Base-by-base conservation (phyloP, 2,329 filamentous ascomycete species). In the Trichoderma gracile region DNA sequence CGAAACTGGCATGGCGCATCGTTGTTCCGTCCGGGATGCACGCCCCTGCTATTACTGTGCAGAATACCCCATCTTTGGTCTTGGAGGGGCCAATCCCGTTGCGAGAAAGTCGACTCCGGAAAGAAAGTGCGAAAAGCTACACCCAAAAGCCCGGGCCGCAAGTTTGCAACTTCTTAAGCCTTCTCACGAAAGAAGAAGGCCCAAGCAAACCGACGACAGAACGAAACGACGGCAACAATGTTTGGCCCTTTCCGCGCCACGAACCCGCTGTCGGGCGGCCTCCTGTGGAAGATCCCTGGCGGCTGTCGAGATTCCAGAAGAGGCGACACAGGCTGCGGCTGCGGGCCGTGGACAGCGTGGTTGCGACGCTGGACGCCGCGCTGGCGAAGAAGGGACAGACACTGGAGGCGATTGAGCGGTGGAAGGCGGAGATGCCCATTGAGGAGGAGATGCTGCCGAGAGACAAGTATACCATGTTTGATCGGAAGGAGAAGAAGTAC, bases 381-480 rank as follows among this genome's bases (percentile, higher is more conserved):
- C 84, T 98, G 61, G 83, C 86, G 59, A 90, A 89, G 77, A 83
- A 90, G 75, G 88, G 90, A 65, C 82, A 88, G 73, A 85, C 88
- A 66, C 85, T 88, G 53, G 92, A 92, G 79, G 84, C 91, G 61
- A 82, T 99, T 65, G 90, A 96, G 77, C 81, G 89, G 74, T 99
- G 95, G 95, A 97, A 95, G 82, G 84, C 84, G 43, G 92, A 97
- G 79, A 99, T 99, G 95, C 95, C 95, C 23, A 90, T 87, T 27
- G 95, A 99, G 83, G 85, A 87, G 73, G 93, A 98, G 83, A 99
- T 99, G 95, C 76, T 96, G 76, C 90, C 95, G 53, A 90, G 87
- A 78, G 95, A 99, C 81, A 99, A 99, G 81, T 99, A 99, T 81
- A 97, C 92, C 30, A 90, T 99, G 73, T 99, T 98, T 78, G 94